Evolutionary conservation across 495 filamentous ascomycete genomes (phyloP).

Genomic region (Pseudevernia furfuracea): DNA sequence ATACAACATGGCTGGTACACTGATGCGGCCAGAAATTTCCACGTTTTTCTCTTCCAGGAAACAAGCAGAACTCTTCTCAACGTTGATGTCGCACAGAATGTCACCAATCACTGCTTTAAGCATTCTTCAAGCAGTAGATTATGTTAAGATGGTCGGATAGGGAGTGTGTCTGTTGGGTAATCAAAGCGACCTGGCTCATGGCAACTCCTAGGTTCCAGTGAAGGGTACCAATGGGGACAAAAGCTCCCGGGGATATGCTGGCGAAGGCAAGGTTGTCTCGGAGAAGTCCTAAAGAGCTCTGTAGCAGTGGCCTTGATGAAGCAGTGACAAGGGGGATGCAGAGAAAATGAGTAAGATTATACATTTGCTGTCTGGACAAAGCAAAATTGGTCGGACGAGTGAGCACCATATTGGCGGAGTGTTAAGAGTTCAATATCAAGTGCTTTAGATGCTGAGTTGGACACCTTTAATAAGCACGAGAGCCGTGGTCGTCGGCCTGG

Average conservation of each 20-base stretch:
- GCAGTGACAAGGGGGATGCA: conserved; percentile 1
- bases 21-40: too few relatives aligned
- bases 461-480: background rate
- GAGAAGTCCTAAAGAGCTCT: background rate
- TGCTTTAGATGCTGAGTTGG: background rate
- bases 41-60: too few relatives aligned
- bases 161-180: too few relatives aligned
- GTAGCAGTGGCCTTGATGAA: background rate
- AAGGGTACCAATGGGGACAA: background rate
- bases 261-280: background rate
- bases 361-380: background rate
- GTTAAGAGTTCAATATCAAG: background rate
- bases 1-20: too few relatives aligned
- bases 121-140: too few relatives aligned
- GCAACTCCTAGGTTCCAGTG: background rate
- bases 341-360: background rate
- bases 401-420: background rate
- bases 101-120: too few relatives aligned
- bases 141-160: too few relatives aligned
- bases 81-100: too few relatives aligned
- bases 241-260: background rate
- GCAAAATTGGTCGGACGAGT: background rate
- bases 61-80: too few relatives aligned
- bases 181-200: background rate
- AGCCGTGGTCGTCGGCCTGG: background rate